Conservation (phyloP, 2,329 filamentous ascomycete genomes). For the Hypomyces perniciosus region DNA sequence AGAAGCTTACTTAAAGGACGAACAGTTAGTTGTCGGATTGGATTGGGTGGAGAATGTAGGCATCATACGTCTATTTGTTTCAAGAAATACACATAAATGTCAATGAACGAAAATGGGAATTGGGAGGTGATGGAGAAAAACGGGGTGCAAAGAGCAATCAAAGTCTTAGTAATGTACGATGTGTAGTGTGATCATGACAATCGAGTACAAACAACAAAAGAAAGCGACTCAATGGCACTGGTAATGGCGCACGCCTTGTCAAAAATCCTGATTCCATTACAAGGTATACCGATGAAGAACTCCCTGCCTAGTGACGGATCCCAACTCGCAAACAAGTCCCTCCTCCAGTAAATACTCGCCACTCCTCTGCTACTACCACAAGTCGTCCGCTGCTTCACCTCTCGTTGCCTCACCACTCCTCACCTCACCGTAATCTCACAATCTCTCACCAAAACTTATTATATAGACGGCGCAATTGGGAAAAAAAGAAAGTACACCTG, state of each 20-base stretch:
- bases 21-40: not conserved
- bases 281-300: conserved; percentile 28
- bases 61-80: too few relatives aligned
- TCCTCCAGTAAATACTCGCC: conserved; percentile 4
- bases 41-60: not conserved
- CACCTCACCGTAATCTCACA: conserved; percentile 9
- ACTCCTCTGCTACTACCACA: conserved; percentile 5
- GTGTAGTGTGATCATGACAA: not conserved
- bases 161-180: conserved; percentile 6
- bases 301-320: conserved; percentile 19
- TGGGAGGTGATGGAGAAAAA: not conserved
- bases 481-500: conserved; percentile 22
- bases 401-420: conserved; percentile 7
- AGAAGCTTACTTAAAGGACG: conserved; percentile 77
- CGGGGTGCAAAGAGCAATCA: not conserved
- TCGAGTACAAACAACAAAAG: conserved; percentile 1
- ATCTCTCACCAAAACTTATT: conserved; percentile 19
- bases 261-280: conserved; percentile 30
- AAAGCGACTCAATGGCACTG: not conserved
- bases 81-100: too few relatives aligned
- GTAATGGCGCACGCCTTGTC: not conserved
- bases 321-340: conserved; percentile 14
- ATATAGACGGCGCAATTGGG: conserved; percentile 15
- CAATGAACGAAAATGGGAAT: not conserved
- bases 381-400: not conserved